Evolutionary conservation across 2,329 filamentous ascomycete genomes (phyloP).

Genomic region (Aureobasidium sp.): DNA sequence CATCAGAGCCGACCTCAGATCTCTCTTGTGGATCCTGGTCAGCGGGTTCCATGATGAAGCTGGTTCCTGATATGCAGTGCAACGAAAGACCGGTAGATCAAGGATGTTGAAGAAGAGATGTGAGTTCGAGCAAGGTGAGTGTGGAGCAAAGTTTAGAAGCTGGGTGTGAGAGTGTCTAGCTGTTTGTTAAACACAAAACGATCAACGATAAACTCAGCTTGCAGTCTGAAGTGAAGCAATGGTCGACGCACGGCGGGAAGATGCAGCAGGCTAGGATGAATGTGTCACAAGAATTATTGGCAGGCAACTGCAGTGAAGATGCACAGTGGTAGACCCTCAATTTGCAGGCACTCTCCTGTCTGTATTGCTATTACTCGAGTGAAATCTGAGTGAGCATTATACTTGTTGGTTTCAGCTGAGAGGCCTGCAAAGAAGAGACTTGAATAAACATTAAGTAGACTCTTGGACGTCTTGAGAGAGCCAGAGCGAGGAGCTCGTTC

Average conservation of each 20-base stretch:
- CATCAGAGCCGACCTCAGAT: background rate
- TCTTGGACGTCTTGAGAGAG: background rate
- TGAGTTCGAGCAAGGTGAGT: background rate
- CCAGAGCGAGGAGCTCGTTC: background rate
- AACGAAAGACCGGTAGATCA: background rate
- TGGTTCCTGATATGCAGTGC: background rate
- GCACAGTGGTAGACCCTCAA: background rate
- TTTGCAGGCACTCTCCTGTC: background rate
- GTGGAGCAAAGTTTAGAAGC: background rate
- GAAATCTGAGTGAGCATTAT: background rate
- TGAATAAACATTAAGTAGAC: background rate
- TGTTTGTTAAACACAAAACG: background rate
- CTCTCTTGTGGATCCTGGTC: background rate
- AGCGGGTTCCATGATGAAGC: background rate
- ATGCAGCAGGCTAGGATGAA: background rate
- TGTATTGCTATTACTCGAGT: background rate
- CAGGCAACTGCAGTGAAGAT: background rate
- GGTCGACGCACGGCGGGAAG: background rate
- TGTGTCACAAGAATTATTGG: slow-evolving; percentile 3
- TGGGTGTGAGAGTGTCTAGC: background rate
- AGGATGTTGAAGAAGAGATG: background rate
- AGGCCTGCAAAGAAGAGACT: background rate
- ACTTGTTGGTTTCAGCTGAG: background rate
- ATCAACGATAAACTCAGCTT: background rate
- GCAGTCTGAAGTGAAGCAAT: background rate